phyloP scores from a whole-genome alignment of 108 stramenopile genomes.

The Licmophora abbreviata region DNA sequence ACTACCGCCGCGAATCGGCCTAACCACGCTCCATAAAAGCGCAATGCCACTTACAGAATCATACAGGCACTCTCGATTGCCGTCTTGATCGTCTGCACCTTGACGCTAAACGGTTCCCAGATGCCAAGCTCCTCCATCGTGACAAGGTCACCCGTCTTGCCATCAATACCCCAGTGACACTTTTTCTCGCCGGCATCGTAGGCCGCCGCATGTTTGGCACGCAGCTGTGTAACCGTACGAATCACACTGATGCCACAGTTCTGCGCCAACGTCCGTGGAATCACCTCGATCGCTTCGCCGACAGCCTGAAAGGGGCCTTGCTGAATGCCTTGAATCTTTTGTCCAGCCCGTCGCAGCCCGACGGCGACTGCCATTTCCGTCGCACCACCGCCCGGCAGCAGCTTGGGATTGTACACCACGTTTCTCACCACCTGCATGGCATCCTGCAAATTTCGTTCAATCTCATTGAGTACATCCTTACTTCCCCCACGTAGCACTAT shows the following conservation, averaged over 20 bases:
- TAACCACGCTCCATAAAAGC: background rate
- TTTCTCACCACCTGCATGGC: slow-evolving; percentile 99
- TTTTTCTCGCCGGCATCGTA: slow-evolving; percentile 41
- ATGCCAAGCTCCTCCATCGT: slow-evolving; percentile 96
- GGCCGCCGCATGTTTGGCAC: slow-evolving; percentile 91
- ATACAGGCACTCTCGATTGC: slow-evolving; percentile 98
- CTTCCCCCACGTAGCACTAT: slow-evolving; percentile 96
- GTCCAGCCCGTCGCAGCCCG: slow-evolving; percentile 74
- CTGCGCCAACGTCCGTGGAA: slow-evolving; percentile 96
- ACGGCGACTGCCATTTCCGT: slow-evolving; percentile 98
- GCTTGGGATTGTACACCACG: slow-evolving; percentile 94
- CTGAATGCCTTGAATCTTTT: slow-evolving; percentile 76
- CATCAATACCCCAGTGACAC: slow-evolving; percentile 94
- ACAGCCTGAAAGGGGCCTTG: slow-evolving; percentile 96
- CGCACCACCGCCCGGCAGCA: slow-evolving; percentile 98
- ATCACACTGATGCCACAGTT: slow-evolving; percentile 99
- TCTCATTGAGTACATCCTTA: slow-evolving; percentile 99
- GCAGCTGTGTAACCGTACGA: slow-evolving; percentile 92
- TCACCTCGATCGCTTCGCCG: slow-evolving; percentile 97
- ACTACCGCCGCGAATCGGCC: background rate
- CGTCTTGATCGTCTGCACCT: slow-evolving; percentile 99
- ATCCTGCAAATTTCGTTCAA: slow-evolving; percentile 98
- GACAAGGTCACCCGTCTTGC: slow-evolving; percentile 88
- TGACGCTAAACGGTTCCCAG: slow-evolving; percentile 99
- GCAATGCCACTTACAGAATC: slow-evolving; percentile 52